phyloP scores from a whole-genome alignment of 1,139 yeast species.

The Pichia sp. region DNA sequence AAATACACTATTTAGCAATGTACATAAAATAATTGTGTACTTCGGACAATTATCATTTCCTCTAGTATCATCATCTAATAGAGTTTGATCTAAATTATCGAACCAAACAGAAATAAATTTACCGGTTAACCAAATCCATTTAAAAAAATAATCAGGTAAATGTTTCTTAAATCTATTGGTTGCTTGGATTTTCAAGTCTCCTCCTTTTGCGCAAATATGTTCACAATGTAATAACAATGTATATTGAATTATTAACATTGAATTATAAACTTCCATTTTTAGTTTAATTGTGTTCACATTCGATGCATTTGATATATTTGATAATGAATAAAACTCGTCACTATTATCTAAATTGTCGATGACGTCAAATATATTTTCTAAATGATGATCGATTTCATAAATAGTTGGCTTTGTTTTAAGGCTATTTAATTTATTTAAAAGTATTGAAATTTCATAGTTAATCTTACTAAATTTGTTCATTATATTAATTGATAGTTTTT shows the following conservation, averaged over 20 bases:
- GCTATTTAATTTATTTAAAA: constrained; percentile 19
- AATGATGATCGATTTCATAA: constrained; percentile 10
- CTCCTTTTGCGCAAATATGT: not conserved
- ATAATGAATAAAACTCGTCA: not conserved
- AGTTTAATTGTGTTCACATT: not conserved
- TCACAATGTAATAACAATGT: constrained; percentile 8
- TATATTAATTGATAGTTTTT: constrained; percentile 15
- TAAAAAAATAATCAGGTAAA: constrained; percentile 1
- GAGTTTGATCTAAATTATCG: not conserved
- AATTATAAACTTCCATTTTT: not conserved
- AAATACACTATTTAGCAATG: constrained; percentile 3
- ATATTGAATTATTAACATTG: constrained; percentile 7
- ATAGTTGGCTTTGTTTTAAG: constrained; percentile 15
- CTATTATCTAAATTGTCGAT: not conserved
- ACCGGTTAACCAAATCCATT: constrained; percentile 3
- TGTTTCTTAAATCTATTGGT: not conserved
- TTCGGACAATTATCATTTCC: not conserved
- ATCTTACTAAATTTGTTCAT: constrained; percentile 16
- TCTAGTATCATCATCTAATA: not conserved
- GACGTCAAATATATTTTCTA: not conserved
- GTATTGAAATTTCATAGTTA: constrained; percentile 4
- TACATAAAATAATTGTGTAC: constrained; percentile 4
- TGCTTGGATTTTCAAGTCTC: not conserved
- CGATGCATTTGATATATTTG: not conserved
- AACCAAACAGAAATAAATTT: constrained; percentile 2